Evolutionary conservation across 2,329 filamentous ascomycete genomes (phyloP).

Genomic region (Venturia effusa): DNA sequence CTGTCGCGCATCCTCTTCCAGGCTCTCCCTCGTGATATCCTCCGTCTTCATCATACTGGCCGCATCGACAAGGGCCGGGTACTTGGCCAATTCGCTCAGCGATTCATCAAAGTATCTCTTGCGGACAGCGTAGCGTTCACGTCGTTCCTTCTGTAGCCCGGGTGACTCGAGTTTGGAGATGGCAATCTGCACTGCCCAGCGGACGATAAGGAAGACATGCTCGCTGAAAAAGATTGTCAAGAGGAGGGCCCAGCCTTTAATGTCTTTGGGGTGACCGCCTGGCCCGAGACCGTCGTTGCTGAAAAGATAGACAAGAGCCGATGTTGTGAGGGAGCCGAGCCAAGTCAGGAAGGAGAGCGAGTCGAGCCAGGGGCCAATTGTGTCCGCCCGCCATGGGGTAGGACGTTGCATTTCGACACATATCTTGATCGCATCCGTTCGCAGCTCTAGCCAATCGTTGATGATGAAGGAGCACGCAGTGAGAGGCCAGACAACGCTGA

Average conservation of each 20-base stretch:
- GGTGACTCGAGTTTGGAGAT: slow-evolving; percentile 76
- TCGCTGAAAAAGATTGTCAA: slow-evolving; percentile 77
- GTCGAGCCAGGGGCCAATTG: slow-evolving; percentile 86
- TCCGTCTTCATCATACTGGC: slow-evolving; percentile 31
- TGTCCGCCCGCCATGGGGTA: slow-evolving; percentile 80
- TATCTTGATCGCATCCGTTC: slow-evolving; percentile 90
- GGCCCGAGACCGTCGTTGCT: slow-evolving; percentile 55
- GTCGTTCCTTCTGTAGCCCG: slow-evolving; percentile 73
- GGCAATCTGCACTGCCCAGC: slow-evolving; percentile 59
- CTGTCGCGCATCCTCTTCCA: slow-evolving; percentile 48
- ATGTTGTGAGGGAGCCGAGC: slow-evolving; percentile 80
- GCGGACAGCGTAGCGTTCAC: slow-evolving; percentile 69
- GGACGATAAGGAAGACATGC: slow-evolving; percentile 74
- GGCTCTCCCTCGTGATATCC: slow-evolving; percentile 49
- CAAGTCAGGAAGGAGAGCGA: slow-evolving; percentile 83
- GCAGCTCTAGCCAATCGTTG: slow-evolving; percentile 94
- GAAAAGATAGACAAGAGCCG: slow-evolving; percentile 85
- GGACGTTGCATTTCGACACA: slow-evolving; percentile 81
- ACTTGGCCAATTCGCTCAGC: slow-evolving; percentile 43
- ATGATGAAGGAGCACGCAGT: slow-evolving; percentile 78
- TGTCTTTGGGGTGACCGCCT: slow-evolving; percentile 54
- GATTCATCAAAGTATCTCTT: slow-evolving; percentile 70
- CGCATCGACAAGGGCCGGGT: slow-evolving; percentile 37
- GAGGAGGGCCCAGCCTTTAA: slow-evolving; percentile 71
- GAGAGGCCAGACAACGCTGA: slow-evolving; percentile 92